Evolutionary conservation across 1,139 yeast genomes (phyloP).

Genomic region (Casaregolazyma suthepensis): DNA sequence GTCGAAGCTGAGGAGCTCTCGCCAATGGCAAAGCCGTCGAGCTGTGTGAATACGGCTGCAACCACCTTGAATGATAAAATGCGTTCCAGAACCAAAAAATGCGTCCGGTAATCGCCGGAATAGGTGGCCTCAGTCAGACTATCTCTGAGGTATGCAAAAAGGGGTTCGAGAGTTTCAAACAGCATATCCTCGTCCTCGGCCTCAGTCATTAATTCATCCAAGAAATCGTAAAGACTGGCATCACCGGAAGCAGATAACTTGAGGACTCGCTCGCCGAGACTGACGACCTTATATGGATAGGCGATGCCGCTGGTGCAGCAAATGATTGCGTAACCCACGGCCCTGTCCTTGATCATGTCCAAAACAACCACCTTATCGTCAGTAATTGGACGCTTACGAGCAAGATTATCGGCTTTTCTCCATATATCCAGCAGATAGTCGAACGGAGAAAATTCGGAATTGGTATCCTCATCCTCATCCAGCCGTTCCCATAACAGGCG

Average conservation of each 20-base stretch:
- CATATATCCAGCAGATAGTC: slow-evolving; percentile 7
- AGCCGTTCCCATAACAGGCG: slow-evolving; percentile 27
- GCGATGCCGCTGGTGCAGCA: slow-evolving; percentile 16
- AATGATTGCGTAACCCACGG: slow-evolving; percentile 17
- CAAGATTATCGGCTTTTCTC: background rate
- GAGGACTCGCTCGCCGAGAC: slow-evolving; percentile 18
- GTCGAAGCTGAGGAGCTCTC: slow-evolving; percentile 35
- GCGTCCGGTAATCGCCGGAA: slow-evolving; percentile 41
- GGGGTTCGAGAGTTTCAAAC: slow-evolving; percentile 51
- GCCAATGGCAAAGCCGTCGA: slow-evolving; percentile 21
- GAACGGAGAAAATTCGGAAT: background rate
- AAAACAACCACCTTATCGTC: slow-evolving; percentile 14
- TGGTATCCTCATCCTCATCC: slow-evolving; percentile 22
- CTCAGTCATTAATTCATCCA: slow-evolving; percentile 51
- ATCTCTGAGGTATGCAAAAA: slow-evolving; percentile 27
- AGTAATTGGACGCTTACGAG: background rate
- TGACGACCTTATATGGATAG: slow-evolving; percentile 14
- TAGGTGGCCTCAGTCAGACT: slow-evolving; percentile 19
- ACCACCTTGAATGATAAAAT: slow-evolving; percentile 58
- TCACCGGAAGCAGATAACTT: slow-evolving; percentile 12
- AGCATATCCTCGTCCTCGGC: slow-evolving; percentile 63
- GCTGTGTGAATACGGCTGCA: slow-evolving; percentile 53
- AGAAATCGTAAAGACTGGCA: slow-evolving; percentile 41
- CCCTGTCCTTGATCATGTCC: slow-evolving; percentile 15
- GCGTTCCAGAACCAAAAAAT: slow-evolving; percentile 51